These are phyloP conservation scores for Carpinus viminea DNA, from an alignment of 306 rosid genomes.

Conservation along the genomic window DNA sequence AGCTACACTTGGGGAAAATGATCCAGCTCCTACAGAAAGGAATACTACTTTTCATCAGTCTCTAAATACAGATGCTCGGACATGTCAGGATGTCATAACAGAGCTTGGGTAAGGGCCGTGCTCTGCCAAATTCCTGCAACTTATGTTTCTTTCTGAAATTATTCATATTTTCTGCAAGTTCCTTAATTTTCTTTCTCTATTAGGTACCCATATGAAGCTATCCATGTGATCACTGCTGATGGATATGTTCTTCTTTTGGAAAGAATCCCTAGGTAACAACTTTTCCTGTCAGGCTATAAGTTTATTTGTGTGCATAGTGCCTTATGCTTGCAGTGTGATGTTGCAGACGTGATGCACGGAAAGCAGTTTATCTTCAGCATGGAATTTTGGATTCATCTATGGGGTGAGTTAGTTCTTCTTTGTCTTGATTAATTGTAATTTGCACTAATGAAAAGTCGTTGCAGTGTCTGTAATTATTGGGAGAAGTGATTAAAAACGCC, in stretches of 20 bases:
- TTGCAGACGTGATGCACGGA: slow-evolving; percentile 84
- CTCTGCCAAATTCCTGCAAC: slow-evolving; percentile 19
- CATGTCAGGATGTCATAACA: slow-evolving; percentile 94
- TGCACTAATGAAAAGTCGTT: neutral
- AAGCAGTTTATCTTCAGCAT: slow-evolving; percentile 91
- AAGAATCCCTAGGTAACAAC: slow-evolving; percentile 83
- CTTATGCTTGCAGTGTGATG: slow-evolving; percentile 25
- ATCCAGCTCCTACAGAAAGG: slow-evolving; percentile 46
- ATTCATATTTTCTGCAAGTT: slow-evolving; percentile 19
- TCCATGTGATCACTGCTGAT: slow-evolving; percentile 77
- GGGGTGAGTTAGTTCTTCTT: slow-evolving; percentile 71
- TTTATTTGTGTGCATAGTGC: slow-evolving; percentile 21
- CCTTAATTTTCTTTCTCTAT: slow-evolving; percentile 20
- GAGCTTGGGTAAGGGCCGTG: slow-evolving; percentile 73
- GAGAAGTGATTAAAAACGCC: neutral
- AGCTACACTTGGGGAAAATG: slow-evolving; percentile 57
- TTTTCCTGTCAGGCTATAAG: neutral
- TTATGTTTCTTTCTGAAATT: slow-evolving; percentile 1
- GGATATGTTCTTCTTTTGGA: slow-evolving; percentile 93
- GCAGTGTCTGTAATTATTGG: neutral
- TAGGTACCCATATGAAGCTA: slow-evolving; percentile 94
- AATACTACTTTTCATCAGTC: slow-evolving; percentile 50
- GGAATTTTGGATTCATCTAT: slow-evolving; percentile 89
- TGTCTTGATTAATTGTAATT: slow-evolving; percentile 22
- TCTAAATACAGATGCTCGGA: slow-evolving; percentile 85